phyloP scores from a whole-genome alignment of 78 protist species.

The Dictyostelium firmibasis region DNA sequence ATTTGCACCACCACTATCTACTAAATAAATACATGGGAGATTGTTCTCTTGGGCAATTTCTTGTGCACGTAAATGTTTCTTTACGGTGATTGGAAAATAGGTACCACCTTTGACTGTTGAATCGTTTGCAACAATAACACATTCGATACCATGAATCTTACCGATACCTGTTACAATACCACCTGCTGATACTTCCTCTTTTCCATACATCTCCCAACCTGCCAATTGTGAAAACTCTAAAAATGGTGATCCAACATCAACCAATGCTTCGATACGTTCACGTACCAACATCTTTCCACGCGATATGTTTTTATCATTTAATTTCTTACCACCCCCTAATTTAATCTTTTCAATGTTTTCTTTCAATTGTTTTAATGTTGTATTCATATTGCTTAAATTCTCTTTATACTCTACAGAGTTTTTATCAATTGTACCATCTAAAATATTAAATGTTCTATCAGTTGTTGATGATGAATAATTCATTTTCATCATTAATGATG shows the following conservation, averaged over 20 bases:
- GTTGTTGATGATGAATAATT: conserved; percentile 9
- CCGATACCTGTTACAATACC: conserved; percentile 97
- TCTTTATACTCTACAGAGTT: conserved; percentile 65
- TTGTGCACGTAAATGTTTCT: conserved; percentile 93
- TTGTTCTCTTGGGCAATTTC: conserved; percentile 95
- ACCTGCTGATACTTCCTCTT: conserved; percentile 90
- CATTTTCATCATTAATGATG: neutral
- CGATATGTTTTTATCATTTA: conserved; percentile 70
- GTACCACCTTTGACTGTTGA: conserved; percentile 99
- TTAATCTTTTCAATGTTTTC: conserved; percentile 47
- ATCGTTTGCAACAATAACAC: conserved; percentile 97
- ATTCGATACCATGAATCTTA: conserved; percentile 86
- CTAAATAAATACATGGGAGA: conserved; percentile 97
- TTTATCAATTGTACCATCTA: conserved; percentile 72
- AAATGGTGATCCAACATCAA: conserved; percentile 96
- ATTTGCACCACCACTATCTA: conserved; percentile 97
- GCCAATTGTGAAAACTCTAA: conserved; percentile 96
- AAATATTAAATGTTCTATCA: conserved; percentile 49
- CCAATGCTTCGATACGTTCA: conserved; percentile 87
- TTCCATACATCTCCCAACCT: conserved; percentile 90
- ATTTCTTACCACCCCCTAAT: conserved; percentile 86
- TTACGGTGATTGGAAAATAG: conserved; percentile 98
- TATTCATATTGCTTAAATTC: conserved; percentile 53
- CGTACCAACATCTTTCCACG: conserved; percentile 94
- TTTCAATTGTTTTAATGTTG: conserved; percentile 23